Conservation (phyloP, 2,329 filamentous ascomycete species). For the Colletotrichum siamense region DNA sequence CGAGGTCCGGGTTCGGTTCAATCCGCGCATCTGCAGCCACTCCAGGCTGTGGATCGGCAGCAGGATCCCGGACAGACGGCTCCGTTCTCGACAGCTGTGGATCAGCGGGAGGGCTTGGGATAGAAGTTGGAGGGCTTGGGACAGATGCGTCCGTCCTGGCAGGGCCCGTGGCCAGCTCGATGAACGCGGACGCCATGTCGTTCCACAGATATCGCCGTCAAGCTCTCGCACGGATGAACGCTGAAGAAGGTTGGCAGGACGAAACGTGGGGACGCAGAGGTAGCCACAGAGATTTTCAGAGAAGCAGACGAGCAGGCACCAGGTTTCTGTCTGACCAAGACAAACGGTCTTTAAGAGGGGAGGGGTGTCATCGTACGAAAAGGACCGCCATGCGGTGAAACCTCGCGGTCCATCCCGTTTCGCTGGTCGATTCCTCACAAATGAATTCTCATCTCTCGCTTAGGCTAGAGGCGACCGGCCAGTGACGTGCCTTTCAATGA, state of each 20-base stretch:
- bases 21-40: not conserved
- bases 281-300: not conserved
- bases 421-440: not conserved
- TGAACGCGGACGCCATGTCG: not conserved
- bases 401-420: not conserved
- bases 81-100: not conserved
- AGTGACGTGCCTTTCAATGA: not conserved
- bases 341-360: not conserved
- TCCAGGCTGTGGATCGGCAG: not conserved
- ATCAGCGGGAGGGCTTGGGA: not conserved
- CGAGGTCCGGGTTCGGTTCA: not conserved
- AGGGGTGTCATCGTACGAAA: not conserved
- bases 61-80: not conserved
- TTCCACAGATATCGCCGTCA: not conserved
- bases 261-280: not conserved
- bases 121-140: not conserved
- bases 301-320: not conserved
- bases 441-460: not conserved
- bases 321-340: not conserved
- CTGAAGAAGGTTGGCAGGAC: not conserved
- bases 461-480: not conserved
- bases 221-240: not conserved
- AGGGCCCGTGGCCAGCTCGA: not conserved
- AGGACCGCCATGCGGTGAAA: not conserved
- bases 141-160: not conserved